Base-by-base conservation (phyloP, 768 basidiomycete genomes). In the Russula brevipes region DNA sequence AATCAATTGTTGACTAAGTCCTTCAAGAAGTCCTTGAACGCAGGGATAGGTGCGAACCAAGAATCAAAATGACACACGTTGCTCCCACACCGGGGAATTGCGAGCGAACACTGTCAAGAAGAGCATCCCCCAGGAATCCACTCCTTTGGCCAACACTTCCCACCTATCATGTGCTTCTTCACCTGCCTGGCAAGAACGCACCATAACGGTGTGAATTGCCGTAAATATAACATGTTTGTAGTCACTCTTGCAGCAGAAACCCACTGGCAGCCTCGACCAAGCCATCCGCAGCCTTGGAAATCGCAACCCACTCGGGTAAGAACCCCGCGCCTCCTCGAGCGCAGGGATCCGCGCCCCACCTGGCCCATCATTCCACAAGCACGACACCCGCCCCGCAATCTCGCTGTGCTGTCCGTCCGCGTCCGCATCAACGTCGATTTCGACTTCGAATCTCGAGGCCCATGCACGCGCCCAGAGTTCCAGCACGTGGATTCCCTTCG, bases 251-350 rank as follows among this genome's bases (percentile, higher is more conserved):
- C 19, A 54, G 44, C 24, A 46, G 5, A 53, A 63, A 63, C 4
- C 55, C 44, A 14, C 49, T 57, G 1, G 9, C 6, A 14, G 61
- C 56, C 19, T 63, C 61, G 9, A 64, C 58, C 46, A 64, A 47
- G 2, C 63, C 63, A n/a, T 24, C 41, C 17, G 39, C 39, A 47
- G 54, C 54, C 10, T 58, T 67, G 31, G 64, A 24, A 24, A 66
- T 53, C 19, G 53, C 64, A 5, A 66, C 66, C 66, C 66, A 67
- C 42, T 61, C 59, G 2, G 66, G 66, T 24, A 67, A 51, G 33
- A 67, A 67, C 46, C 12, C 36, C 59, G 52, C 3, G 60, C 64
- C n/a, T 67, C 66, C 14, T 66, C 64, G 1, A 67, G 52, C 16
- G 60, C 64, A 1, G 66, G 66, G 7, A 67, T 61, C 7, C 33